Conservation (phyloP, 2,329 filamentous ascomycete species). For the Alternaria sp. region DNA sequence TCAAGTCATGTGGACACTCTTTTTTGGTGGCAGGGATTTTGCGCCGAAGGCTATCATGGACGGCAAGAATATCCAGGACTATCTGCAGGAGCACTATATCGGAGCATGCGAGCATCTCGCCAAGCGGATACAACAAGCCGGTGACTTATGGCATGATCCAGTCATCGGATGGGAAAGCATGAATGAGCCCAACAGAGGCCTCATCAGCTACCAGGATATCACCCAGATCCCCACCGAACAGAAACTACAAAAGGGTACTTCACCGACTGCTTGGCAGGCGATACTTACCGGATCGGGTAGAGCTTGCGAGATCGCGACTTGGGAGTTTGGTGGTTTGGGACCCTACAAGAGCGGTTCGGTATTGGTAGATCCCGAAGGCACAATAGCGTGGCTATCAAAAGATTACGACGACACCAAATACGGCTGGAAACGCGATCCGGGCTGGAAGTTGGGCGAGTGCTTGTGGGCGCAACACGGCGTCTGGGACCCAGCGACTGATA, state of each 20-base stretch:
- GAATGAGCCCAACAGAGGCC: conserved; percentile 91
- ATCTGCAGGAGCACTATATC: conserved; percentile 86
- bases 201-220: conserved; percentile 84
- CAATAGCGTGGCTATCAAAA: conserved; percentile 82
- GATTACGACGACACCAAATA: conserved; percentile 87
- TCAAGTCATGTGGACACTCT: conserved; percentile 92
- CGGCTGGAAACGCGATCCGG: conserved; percentile 85
- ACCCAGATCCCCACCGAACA: conserved; percentile 84
- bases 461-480: conserved; percentile 97
- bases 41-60: conserved; percentile 96
- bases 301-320: conserved; percentile 87
- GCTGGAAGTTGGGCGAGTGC: conserved; percentile 93
- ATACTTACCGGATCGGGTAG: conserved; percentile 90
- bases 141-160: conserved; percentile 83
- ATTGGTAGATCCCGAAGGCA: conserved; percentile 87
- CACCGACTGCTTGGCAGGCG: conserved; percentile 92
- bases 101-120: conserved; percentile 82
- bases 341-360: conserved; percentile 87
- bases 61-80: conserved; percentile 95
- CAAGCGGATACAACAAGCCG: conserved; percentile 84
- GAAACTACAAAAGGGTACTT: conserved; percentile 89
- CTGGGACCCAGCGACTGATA: conserved; percentile 84
- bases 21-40: conserved; percentile 90
- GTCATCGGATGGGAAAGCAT: conserved; percentile 96
- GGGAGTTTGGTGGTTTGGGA: conserved; percentile 92